Evolutionary conservation across 345 rosid species (phyloP).

Genomic region (Trapa bicornis): DNA sequence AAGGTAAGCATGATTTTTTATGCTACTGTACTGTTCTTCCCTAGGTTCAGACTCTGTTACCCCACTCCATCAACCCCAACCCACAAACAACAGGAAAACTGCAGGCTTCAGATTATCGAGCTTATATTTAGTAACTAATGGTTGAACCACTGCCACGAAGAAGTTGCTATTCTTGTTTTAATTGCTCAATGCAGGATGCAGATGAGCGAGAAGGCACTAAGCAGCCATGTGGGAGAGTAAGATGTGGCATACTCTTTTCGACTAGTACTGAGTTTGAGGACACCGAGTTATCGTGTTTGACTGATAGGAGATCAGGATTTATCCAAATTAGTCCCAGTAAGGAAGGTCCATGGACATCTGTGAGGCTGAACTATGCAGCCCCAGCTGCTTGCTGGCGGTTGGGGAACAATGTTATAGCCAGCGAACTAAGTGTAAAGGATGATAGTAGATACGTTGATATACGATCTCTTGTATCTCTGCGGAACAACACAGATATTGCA

Average conservation of each 20-base stretch:
- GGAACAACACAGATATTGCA: conserved; percentile 47
- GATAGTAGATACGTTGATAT: conserved; percentile 74
- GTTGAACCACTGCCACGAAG: background rate
- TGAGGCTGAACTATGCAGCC: conserved; percentile 89
- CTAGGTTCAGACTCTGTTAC: no score
- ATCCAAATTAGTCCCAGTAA: conserved; percentile 85
- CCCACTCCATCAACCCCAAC: no score
- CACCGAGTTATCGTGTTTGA: conserved; percentile 17
- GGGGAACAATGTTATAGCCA: conserved; percentile 82
- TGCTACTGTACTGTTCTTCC: background rate
- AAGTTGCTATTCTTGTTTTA: background rate
- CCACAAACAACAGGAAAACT: no score
- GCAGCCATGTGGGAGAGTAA: conserved; percentile 44
- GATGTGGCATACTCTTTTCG: conserved; percentile 58
- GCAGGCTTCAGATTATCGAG: background rate
- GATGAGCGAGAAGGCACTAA: conserved; percentile 18
- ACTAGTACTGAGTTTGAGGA: conserved; percentile 39
- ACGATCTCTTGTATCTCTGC: conserved; percentile 75
- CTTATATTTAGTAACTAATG: background rate
- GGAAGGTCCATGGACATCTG: conserved; percentile 96
- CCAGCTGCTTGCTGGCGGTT: conserved; percentile 95
- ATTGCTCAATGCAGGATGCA: conserved; percentile 1
- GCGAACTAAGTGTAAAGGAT: conserved; percentile 81
- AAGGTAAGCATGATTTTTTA: conserved; percentile 22
- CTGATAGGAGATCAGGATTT: conserved; percentile 53